Percentiles rank a stretch among this genome's conserved stretches.
phyloP scores from a whole-genome alignment of 345 rosid species.

The Hibiscus syriacus region DNA sequence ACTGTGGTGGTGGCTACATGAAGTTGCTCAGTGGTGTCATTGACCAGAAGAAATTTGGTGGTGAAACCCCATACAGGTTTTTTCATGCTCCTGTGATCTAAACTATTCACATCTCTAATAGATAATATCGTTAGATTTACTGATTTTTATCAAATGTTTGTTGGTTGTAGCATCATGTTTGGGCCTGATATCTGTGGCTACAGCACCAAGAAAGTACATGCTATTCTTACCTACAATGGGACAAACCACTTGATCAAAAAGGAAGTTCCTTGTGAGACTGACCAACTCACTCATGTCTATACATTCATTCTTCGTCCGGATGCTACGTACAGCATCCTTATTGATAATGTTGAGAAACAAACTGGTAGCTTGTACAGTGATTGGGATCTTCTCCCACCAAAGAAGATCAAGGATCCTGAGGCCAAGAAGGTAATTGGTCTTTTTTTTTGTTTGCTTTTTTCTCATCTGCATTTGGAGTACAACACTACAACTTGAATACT shows the following conservation, averaged over 20 bases:
- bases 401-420: slow-evolving; percentile 82
- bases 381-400: slow-evolving; percentile 90
- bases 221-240: slow-evolving; percentile 77
- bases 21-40: slow-evolving; percentile 80
- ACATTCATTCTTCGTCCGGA: slow-evolving; percentile 83
- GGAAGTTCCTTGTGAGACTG: slow-evolving; percentile 98
- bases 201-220: slow-evolving; percentile 97
- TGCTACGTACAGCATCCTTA: slow-evolving; percentile 83
- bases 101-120: neutral
- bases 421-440: slow-evolving; percentile 61
- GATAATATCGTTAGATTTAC: neutral
- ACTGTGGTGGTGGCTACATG: slow-evolving; percentile 99
- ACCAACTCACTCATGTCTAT: slow-evolving; percentile 90
- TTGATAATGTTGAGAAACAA: slow-evolving; percentile 93
- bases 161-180: slow-evolving; percentile 83
- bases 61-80: slow-evolving; percentile 91
- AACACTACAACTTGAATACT: neutral
- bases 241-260: slow-evolving; percentile 87
- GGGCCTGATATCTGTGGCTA: slow-evolving; percentile 98
- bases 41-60: slow-evolving; percentile 96
- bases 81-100: neutral
- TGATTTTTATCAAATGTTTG: neutral
- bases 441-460: neutral
- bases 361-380: slow-evolving; percentile 79
- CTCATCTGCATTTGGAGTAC: neutral